Evolutionary conservation across 2,329 filamentous ascomycete genomes (phyloP), one percentile per base, ranked within the genome.

Genomic region (Penicillium sp.): DNA sequence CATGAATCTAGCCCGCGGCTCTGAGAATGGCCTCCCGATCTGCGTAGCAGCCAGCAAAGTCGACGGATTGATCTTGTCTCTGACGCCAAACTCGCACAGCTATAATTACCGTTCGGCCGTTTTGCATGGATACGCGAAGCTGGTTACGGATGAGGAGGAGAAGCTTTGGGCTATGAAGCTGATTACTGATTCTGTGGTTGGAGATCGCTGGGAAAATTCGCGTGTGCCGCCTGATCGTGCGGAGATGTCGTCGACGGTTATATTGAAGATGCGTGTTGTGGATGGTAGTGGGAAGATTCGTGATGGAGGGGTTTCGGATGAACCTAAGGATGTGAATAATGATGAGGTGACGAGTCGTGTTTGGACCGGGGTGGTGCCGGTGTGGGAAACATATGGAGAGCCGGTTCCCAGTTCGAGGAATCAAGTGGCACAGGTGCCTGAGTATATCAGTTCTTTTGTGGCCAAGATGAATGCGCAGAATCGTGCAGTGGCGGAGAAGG

Each of bases 51-150:
- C 84, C 1, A 84, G 79, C 30, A 79, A 83, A 57, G 66, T 93
- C 26, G 85, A 94, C 65, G 87, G 86, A 26, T 70, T 92, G 35
- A 80, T 94, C 6, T 76, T 94, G 20, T 76, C 84, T 13, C 74
- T 93, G 10, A 87, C 86, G 0, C 84, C 86, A 9, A 84, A 85
- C 68, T 77, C 76, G 42, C 85, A 93, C 69, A 85, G 77, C 67
- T 89, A 86, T 70, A 90, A 93, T 70, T 94, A 92, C 68, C 84
- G 85, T 45, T 86, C 81, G 26, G 84, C 84, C 8, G 70, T 87
- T 6, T 71, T 92, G 9, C 87, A 90, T 55, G 88, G 87, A 1
- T 76, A 80, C 58, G 87, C 82, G 0, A 70, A 65, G 6, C 62
- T 82, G 1, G 84, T 94, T 5, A 75, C 77, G 2, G 77, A 83